Evolutionary conservation across 805 yeast species (phyloP).

Genomic region (Metschnikowia vanudenii): DNA sequence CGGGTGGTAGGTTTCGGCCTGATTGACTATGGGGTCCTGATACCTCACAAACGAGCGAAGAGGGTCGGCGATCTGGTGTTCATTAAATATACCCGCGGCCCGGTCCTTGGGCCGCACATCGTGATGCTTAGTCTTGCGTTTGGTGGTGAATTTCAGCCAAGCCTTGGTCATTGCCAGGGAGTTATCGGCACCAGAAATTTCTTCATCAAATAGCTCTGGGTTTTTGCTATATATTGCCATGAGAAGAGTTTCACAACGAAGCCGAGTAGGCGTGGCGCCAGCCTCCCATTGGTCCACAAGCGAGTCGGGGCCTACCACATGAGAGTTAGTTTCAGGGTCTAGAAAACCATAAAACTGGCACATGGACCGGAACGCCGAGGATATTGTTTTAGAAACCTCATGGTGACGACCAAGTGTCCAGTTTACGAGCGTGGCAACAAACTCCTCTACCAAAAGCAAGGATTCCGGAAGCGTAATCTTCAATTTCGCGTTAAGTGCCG

Average conservation of each 20-base stretch:
- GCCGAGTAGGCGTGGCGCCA: constrained; percentile 33
- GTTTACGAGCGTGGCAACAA: constrained; percentile 41
- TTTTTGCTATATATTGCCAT: constrained; percentile 29
- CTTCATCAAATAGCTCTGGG: constrained; percentile 37
- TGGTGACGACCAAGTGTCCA: constrained; percentile 38
- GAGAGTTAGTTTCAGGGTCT: constrained; percentile 24
- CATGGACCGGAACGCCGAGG: constrained; percentile 28
- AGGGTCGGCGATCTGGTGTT: constrained; percentile 32
- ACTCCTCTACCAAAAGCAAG: constrained; percentile 47
- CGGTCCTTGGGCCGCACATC: constrained; percentile 29
- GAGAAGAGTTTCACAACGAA: constrained; percentile 40
- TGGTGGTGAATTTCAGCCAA: constrained; percentile 28
- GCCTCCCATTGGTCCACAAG: constrained; percentile 42
- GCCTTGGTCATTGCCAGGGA: constrained; percentile 24
- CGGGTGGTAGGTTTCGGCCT: constrained; percentile 32
- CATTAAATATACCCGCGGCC: constrained; percentile 32
- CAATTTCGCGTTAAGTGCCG: constrained; percentile 35
- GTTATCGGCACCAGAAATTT: constrained; percentile 31
- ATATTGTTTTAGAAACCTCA: constrained; percentile 32
- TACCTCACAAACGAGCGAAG: constrained; percentile 29
- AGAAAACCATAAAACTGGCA: constrained; percentile 31
- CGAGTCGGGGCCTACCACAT: neutral
- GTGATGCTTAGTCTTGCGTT: constrained; percentile 23
- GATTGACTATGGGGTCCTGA: constrained; percentile 25
- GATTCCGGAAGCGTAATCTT: constrained; percentile 47